Percentiles rank a stretch among this genome's conserved stretches.
These are phyloP conservation scores for Drechslerella coelobrocha DNA, from an alignment of 2,329 filamentous ascomycete genomes.

Conservation along the genomic window DNA sequence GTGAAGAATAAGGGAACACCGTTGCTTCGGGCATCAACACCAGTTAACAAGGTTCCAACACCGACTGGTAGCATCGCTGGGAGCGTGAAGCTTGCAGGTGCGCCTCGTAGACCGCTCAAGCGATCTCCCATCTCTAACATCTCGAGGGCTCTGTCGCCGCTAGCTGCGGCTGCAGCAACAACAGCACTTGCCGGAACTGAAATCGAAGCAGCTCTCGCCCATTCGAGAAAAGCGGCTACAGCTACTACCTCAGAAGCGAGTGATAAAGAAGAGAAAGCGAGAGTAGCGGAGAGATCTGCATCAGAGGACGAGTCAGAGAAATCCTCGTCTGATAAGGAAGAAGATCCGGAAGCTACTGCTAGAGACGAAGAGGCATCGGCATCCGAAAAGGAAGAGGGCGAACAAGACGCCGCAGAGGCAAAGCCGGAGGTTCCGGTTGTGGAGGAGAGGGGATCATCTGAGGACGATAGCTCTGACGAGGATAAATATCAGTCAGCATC, in stretches of 20 bases:
- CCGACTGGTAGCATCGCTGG: constrained; percentile 39
- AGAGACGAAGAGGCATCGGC: constrained; percentile 5
- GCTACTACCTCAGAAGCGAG: constrained; percentile 29
- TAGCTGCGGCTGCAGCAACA: constrained; percentile 42
- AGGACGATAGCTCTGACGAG: constrained; percentile 37
- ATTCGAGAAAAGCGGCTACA: constrained; percentile 8
- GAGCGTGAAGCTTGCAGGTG: constrained; percentile 41
- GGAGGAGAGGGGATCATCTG: constrained; percentile 22
- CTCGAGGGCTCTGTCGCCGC: constrained; percentile 38
- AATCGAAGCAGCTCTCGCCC: constrained; percentile 36
- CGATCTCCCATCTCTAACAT: constrained; percentile 44
- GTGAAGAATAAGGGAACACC: constrained; percentile 39
- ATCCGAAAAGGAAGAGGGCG: background rate
- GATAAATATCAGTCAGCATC: constrained; percentile 43
- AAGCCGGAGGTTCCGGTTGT: background rate
- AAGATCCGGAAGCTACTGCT: no score
- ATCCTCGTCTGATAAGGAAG: constrained; percentile 33
- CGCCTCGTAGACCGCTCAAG: constrained; percentile 36
- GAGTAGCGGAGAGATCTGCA: constrained; percentile 19
- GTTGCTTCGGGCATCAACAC: constrained; percentile 34
- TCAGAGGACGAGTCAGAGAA: constrained; percentile 34
- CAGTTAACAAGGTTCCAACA: constrained; percentile 38
- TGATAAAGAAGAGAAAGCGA: constrained; percentile 23
- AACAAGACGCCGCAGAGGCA: constrained; percentile 11
- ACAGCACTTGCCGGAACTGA: constrained; percentile 36